Evolutionary conservation across 805 yeast species (phyloP).

Genomic region (Sporopachydermia lactativora): DNA sequence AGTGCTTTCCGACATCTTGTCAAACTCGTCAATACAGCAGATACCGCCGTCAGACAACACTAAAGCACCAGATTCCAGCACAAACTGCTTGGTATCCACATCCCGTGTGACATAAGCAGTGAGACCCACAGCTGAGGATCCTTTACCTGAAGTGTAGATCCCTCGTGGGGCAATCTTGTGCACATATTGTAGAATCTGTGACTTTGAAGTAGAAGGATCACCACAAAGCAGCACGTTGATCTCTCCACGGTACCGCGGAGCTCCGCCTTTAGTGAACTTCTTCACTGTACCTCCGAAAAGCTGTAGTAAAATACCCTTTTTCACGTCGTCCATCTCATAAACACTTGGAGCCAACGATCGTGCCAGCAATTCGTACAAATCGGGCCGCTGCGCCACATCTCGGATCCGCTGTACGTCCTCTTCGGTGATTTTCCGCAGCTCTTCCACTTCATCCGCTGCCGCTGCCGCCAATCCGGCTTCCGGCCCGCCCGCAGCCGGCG

Average conservation of each 20-base stretch:
- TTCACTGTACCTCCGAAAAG: constrained; percentile 94
- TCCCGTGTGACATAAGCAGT: constrained; percentile 96
- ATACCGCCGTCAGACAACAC: constrained; percentile 96
- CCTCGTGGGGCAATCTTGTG: constrained; percentile 98
- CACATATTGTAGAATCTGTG: constrained; percentile 87
- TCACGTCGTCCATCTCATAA: constrained; percentile 91
- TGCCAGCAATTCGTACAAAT: constrained; percentile 73
- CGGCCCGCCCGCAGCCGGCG: constrained; percentile 10
- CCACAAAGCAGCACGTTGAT: constrained; percentile 87
- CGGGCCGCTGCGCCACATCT: constrained; percentile 50
- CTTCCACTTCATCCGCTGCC: constrained; percentile 59
- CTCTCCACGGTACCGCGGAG: constrained; percentile 81
- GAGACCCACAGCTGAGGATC: constrained; percentile 97
- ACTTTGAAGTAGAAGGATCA: constrained; percentile 95
- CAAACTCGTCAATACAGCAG: constrained; percentile 97
- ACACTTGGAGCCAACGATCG: constrained; percentile 95
- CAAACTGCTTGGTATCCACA: constrained; percentile 83
- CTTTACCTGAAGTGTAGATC: constrained; percentile 95
- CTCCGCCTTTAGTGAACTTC: constrained; percentile 74
- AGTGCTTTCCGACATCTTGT: constrained; percentile 91
- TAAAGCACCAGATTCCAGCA: constrained; percentile 90
- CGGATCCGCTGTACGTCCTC: constrained; percentile 56
- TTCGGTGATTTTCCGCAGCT: constrained; percentile 49
- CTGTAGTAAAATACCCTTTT: constrained; percentile 86
- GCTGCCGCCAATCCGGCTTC: constrained; percentile 20